phyloP scores from a whole-genome alignment of 2,329 filamentous ascomycete species.

The Penicillium sp. region DNA sequence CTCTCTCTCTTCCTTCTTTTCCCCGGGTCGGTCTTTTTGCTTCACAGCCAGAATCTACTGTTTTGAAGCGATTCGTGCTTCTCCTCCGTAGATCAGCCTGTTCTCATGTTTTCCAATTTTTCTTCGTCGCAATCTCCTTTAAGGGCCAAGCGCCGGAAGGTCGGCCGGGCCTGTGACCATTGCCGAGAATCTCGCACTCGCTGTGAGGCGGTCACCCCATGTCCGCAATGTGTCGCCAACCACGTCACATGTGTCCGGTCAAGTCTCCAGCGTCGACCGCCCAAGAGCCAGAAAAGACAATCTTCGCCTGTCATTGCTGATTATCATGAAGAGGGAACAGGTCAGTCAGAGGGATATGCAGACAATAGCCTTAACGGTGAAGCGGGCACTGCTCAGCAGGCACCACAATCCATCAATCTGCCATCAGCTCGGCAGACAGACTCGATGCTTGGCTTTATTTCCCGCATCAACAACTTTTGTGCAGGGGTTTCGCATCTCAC shows the following conservation, averaged over 20 bases:
- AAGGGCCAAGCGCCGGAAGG: conserved; percentile 11
- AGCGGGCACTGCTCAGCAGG: neutral
- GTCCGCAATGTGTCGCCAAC: conserved; percentile 20
- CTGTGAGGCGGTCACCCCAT: conserved; percentile 21
- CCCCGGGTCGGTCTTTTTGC: no score
- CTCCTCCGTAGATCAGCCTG: no score
- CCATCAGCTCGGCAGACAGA: conserved; percentile 8
- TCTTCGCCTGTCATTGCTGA: neutral
- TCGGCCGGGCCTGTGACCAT: conserved; percentile 21
- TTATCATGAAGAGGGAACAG: neutral
- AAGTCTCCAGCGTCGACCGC: neutral
- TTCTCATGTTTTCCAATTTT: neutral
- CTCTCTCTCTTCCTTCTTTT: no score
- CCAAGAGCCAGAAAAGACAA: neutral
- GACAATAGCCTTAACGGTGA: neutral
- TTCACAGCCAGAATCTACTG: no score
- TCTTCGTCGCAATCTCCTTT: neutral
- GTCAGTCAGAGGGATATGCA: neutral
- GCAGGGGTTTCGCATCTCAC: conserved; percentile 11
- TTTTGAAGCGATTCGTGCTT: no score
- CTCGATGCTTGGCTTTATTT: conserved; percentile 17
- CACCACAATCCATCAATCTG: neutral
- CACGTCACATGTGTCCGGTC: conserved; percentile 11
- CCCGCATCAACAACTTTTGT: conserved; percentile 19
- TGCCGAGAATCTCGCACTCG: conserved; percentile 25